Evolutionary conservation across 2,329 filamentous ascomycete species (phyloP).

Genomic region (Fusarium xyrophilum): DNA sequence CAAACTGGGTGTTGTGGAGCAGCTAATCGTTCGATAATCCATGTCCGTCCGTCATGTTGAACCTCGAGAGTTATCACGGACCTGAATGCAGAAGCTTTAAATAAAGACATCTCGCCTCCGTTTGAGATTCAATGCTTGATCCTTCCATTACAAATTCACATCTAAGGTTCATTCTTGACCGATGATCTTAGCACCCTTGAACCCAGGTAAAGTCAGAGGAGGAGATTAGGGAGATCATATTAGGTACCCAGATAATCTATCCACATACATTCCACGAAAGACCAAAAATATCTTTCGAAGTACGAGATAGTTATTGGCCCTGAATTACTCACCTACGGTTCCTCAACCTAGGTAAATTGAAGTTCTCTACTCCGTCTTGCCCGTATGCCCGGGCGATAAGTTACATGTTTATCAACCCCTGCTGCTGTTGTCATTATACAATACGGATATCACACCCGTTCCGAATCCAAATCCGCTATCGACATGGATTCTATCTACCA

Average conservation of each 20-base stretch:
- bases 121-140: constrained; percentile 20
- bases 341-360: not conserved
- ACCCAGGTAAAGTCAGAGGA: too few species aligned
- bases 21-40: constrained; percentile 14
- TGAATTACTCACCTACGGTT: not conserved
- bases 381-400: not conserved
- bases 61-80: not conserved
- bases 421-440: not conserved
- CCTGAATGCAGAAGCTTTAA: not conserved
- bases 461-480: constrained; percentile 15
- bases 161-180: constrained; percentile 11
- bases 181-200: not conserved
- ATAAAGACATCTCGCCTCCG: constrained; percentile 32
- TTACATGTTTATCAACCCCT: not conserved
- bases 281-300: not conserved
- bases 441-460: not conserved
- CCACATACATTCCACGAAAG: not conserved
- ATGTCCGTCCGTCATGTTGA: not conserved
- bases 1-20: constrained; percentile 3
- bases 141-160: constrained; percentile 5
- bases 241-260: not conserved
- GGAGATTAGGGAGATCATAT: too few species aligned
- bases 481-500: not conserved
- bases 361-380: not conserved
- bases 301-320: not conserved